Percentiles rank a stretch among this genome's conserved stretches.
Evolutionary conservation across 495 filamentous ascomycete genomes (phyloP).

Genomic region (Penicillium bovifimosum): DNA sequence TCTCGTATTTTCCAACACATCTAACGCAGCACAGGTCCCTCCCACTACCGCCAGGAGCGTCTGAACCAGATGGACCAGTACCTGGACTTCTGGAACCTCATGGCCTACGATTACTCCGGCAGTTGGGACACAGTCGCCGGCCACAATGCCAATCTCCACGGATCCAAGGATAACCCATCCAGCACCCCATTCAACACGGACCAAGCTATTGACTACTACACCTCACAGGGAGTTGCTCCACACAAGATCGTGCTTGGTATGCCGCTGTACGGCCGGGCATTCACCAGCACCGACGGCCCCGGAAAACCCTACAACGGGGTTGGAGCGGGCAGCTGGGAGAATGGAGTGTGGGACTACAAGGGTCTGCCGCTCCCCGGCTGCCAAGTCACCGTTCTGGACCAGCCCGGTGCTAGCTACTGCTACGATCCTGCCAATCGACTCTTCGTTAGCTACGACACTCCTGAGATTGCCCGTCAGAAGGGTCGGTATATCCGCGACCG

Average conservation of each 20-base stretch:
- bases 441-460: constrained; percentile 75
- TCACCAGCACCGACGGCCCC: constrained; percentile 63
- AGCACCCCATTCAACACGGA: constrained; percentile 68
- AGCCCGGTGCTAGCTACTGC: constrained; percentile 55
- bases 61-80: constrained; percentile 58
- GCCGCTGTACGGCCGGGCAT: constrained; percentile 81
- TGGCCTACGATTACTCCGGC: constrained; percentile 73
- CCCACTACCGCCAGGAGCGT: constrained; percentile 56
- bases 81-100: constrained; percentile 67
- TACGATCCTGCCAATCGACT: constrained; percentile 54
- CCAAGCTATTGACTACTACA: constrained; percentile 59
- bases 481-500: constrained; percentile 56
- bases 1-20: background rate
- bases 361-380: constrained; percentile 44
- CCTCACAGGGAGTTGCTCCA: constrained; percentile 51
- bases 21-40: constrained; percentile 38
- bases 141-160: constrained; percentile 71
- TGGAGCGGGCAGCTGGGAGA: constrained; percentile 64
- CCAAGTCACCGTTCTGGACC: constrained; percentile 8
- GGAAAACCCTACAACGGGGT: constrained; percentile 63
- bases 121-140: constrained; percentile 64
- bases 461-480: constrained; percentile 55
- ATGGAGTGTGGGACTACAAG: constrained; percentile 76
- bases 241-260: constrained; percentile 76
- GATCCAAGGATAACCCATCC: constrained; percentile 42